phyloP scores from a whole-genome alignment of 495 filamentous ascomycete genomes.

The Filosporella fistucella region DNA sequence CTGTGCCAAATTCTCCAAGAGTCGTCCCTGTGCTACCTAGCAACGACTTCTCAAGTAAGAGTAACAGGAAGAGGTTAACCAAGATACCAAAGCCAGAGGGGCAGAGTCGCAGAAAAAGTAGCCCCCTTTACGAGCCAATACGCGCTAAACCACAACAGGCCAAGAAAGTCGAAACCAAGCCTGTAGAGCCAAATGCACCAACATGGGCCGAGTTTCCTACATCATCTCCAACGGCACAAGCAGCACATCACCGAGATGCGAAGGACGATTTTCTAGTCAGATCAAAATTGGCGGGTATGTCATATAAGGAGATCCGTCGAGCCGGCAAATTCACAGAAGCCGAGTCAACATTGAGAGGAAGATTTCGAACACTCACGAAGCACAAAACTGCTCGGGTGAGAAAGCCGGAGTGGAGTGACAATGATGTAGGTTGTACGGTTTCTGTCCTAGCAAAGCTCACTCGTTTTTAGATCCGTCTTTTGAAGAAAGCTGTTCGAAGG shows the following conservation, averaged over 20 bases:
- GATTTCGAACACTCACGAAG: slow-evolving; percentile 78
- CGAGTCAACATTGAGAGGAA: slow-evolving; percentile 82
- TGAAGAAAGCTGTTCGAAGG: slow-evolving; percentile 42
- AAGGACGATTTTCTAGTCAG: slow-evolving; percentile 64
- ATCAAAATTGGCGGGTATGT: slow-evolving; percentile 58
- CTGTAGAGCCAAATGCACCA: background rate
- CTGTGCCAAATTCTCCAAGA: slow-evolving; percentile 1
- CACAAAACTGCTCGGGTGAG: slow-evolving; percentile 65
- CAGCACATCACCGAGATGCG: slow-evolving; percentile 16
- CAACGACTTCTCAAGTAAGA: slow-evolving; percentile 5
- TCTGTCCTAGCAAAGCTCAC: background rate
- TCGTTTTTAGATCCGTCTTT: slow-evolving; percentile 37
- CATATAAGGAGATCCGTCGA: slow-evolving; percentile 75
- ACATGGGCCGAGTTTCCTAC: background rate
- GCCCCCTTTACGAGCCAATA: background rate
- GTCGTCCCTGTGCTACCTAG: slow-evolving; percentile 5
- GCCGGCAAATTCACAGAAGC: slow-evolving; percentile 66
- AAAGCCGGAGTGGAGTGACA: slow-evolving; percentile 70
- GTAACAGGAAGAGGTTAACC: slow-evolving; percentile 2
- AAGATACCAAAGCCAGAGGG: slow-evolving; percentile 1
- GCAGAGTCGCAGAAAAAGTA: background rate
- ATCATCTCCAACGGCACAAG: slow-evolving; percentile 1
- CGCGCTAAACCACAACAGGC: background rate
- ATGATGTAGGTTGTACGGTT: slow-evolving; percentile 64
- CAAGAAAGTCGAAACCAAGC: slow-evolving; percentile 13